Evolutionary conservation across 768 basidiomycete species (phyloP).

Genomic region (Boletus vermiculosoides): DNA sequence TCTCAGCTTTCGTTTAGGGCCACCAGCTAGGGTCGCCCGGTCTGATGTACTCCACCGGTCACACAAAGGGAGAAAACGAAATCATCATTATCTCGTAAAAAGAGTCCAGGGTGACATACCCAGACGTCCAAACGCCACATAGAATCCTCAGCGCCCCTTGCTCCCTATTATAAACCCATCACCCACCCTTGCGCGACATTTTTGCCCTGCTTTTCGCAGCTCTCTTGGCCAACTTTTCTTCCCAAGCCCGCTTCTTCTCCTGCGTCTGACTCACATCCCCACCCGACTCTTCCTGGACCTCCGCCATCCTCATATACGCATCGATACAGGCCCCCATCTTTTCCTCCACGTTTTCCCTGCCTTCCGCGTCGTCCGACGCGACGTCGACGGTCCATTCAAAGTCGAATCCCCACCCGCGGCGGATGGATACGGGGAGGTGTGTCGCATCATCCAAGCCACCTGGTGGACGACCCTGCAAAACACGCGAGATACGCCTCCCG

Average conservation of each 20-base stretch:
- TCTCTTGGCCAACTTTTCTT: conserved; percentile 40
- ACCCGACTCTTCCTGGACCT: conserved; percentile 53
- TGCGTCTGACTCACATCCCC: conserved; percentile 67
- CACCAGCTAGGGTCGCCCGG: background rate
- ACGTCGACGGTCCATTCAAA: conserved; percentile 59
- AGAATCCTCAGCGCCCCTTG: background rate
- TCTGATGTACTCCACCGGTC: background rate
- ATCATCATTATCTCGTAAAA: conserved; percentile 4
- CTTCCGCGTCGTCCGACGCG: conserved; percentile 1
- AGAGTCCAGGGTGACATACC: conserved; percentile 10
- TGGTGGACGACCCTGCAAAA: background rate
- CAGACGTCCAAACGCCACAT: background rate
- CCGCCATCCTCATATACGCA: conserved; percentile 41
- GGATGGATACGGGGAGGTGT: conserved; percentile 12
- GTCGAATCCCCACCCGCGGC: conserved; percentile 84
- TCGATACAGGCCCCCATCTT: conserved; percentile 75
- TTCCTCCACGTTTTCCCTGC: conserved; percentile 43
- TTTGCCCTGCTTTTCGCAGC: conserved; percentile 34
- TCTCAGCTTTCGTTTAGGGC: background rate
- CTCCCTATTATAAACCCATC: conserved; percentile 1
- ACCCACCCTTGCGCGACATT: conserved; percentile 23
- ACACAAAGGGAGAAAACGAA: background rate
- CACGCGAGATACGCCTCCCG: background rate
- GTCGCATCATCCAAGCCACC: background rate
- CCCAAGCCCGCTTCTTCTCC: conserved; percentile 56